phyloP scores from a whole-genome alignment of 805 yeast genomes.

The Zygoascus ofunaensis region DNA sequence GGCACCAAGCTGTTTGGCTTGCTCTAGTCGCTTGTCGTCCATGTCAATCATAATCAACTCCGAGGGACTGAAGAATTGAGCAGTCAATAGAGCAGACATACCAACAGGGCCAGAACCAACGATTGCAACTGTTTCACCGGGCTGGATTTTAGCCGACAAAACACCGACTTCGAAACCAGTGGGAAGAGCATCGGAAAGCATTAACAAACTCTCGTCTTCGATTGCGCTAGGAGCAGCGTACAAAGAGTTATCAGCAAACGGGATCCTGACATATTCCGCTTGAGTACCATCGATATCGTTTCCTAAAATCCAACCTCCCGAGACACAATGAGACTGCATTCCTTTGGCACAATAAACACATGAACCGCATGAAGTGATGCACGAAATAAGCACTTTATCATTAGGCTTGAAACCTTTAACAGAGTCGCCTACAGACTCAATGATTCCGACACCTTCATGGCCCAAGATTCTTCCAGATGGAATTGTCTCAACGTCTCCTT shows the following conservation, averaged over 20 bases:
- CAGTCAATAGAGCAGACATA: slow-evolving; percentile 64
- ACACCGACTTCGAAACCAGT: slow-evolving; percentile 67
- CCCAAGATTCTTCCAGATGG: slow-evolving; percentile 78
- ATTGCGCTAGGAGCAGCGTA: slow-evolving; percentile 67
- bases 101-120: slow-evolving; percentile 53
- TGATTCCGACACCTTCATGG: slow-evolving; percentile 96
- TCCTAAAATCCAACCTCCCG: slow-evolving; percentile 51
- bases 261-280: slow-evolving; percentile 71
- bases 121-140: slow-evolving; percentile 44
- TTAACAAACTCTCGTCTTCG: slow-evolving; percentile 74
- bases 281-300: slow-evolving; percentile 62
- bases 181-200: slow-evolving; percentile 70
- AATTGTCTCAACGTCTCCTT: slow-evolving; percentile 66
- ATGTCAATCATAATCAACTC: slow-evolving; percentile 65
- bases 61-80: slow-evolving; percentile 57
- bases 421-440: slow-evolving; percentile 87
- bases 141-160: slow-evolving; percentile 59
- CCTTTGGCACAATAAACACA: slow-evolving; percentile 58
- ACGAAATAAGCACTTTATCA: slow-evolving; percentile 74
- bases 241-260: slow-evolving; percentile 73
- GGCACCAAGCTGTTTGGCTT: slow-evolving; percentile 81
- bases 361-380: slow-evolving; percentile 52
- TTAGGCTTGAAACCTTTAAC: slow-evolving; percentile 80
- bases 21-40: slow-evolving; percentile 54
- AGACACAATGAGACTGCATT: slow-evolving; percentile 81